Evolutionary conservation across 495 filamentous ascomycete genomes (phyloP).

Genomic region (Penicillium waksmanii): DNA sequence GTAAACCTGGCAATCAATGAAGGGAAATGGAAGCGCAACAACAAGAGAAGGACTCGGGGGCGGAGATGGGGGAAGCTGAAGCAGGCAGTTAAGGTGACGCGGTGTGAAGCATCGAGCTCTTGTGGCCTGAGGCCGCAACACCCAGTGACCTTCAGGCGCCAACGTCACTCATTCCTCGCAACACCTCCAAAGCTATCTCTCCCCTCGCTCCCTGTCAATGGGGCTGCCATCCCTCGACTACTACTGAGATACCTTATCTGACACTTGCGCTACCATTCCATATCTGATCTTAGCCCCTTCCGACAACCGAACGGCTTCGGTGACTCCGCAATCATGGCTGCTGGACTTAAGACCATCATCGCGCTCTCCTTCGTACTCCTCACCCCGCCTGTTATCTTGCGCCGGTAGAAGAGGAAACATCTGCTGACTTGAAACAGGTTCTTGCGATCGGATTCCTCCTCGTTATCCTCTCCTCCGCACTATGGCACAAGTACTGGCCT

Average conservation of each 20-base stretch:
- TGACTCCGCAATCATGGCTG: constrained; percentile 68
- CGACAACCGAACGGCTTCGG: constrained; percentile 21
- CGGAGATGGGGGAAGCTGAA: constrained; percentile 33
- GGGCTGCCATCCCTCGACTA: constrained; percentile 18
- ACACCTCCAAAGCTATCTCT: constrained; percentile 4
- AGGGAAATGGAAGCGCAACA: constrained; percentile 27
- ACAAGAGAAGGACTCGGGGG: constrained; percentile 18
- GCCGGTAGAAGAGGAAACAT: background rate
- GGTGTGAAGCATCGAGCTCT: constrained; percentile 41
- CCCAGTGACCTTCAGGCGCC: constrained; percentile 39
- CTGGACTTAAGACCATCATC: constrained; percentile 98
- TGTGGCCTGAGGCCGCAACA: constrained; percentile 41
- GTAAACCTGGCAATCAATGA: constrained; percentile 13
- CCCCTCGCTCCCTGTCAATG: constrained; percentile 28
- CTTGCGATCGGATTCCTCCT: constrained; percentile 99
- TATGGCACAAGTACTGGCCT: constrained; percentile 90
- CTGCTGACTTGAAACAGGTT: constrained; percentile 57
- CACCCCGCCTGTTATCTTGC: background rate
- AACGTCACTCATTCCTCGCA: constrained; percentile 27
- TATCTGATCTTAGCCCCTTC: constrained; percentile 6
- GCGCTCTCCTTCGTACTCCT: constrained; percentile 86
- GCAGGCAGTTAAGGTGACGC: constrained; percentile 39
- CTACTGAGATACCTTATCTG: constrained; percentile 11
- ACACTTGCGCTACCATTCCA: constrained; percentile 3
- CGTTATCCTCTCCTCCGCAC: constrained; percentile 95